Evolutionary conservation across 768 basidiomycete species (phyloP).

Genomic region (Termitomyces sp.): DNA sequence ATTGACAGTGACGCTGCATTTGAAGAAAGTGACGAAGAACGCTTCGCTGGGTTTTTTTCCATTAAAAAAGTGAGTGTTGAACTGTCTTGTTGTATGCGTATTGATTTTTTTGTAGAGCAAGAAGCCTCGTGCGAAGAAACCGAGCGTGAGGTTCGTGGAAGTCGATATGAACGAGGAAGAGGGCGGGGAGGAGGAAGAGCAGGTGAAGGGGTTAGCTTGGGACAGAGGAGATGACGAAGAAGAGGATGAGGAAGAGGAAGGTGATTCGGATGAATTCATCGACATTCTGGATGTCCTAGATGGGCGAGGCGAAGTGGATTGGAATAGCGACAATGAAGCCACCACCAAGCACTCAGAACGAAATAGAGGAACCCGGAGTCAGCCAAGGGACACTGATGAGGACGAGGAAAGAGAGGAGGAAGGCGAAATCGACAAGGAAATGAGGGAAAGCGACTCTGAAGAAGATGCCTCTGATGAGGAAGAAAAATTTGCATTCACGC

Average conservation of each 20-base stretch:
- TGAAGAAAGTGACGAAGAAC: conserved; percentile 79
- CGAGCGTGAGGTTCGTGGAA: conserved; percentile 43
- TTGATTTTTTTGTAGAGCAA: conserved; percentile 18
- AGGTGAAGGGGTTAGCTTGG: conserved; percentile 33
- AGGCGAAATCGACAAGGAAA: conserved; percentile 34
- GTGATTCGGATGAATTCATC: conserved; percentile 53
- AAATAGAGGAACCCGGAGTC: neutral
- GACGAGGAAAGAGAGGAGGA: conserved; percentile 20
- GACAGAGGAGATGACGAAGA: conserved; percentile 34
- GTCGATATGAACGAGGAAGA: conserved; percentile 68
- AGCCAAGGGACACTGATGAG: conserved; percentile 14
- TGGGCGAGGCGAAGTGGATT: conserved; percentile 51
- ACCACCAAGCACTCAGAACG: conserved; percentile 3
- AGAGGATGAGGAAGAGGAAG: conserved; percentile 44
- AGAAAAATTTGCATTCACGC: conserved; percentile 41
- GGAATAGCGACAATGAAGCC: conserved; percentile 34
- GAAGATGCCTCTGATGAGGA: conserved; percentile 43
- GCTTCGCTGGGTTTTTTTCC: conserved; percentile 63
- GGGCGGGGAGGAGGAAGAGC: conserved; percentile 22
- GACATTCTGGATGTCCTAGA: conserved; percentile 67
- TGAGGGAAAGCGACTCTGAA: conserved; percentile 31
- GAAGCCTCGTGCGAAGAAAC: conserved; percentile 25
- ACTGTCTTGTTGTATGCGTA: neutral
- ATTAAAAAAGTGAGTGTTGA: conserved; percentile 32
- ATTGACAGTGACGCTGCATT: conserved; percentile 84